Evolutionary conservation across 495 filamentous ascomycete genomes (phyloP), one percentile per base, ranked within the genome.

Genomic region (Mytilinidion resinicola): DNA sequence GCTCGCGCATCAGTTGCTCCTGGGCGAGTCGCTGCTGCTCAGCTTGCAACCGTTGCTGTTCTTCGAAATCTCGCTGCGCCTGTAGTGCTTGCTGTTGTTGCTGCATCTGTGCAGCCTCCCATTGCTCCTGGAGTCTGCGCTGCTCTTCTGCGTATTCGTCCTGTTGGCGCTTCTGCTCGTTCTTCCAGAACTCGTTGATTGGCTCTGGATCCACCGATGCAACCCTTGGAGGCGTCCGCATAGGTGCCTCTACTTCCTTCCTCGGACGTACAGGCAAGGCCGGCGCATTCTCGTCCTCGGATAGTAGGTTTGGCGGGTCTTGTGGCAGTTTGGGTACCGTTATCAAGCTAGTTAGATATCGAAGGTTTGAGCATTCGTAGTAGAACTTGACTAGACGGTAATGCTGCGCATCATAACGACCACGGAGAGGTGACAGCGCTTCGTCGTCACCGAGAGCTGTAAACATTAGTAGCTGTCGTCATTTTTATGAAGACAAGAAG

Each of bases 171-270:
- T 82, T 80, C 57, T 95, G 87, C 69, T 96, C 90, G 64, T 84
- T 91, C 71, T 91, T 91, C 93, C 93, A 98, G 71, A 98, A 98
- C 67, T 97, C 95, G 56, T 86, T 87, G 67, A 98, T 97, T 15
- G 95, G 89, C 66, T 95, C 93, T 7, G 93, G 93, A 64, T 97
- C 93, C n/a, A 68, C 62, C 4, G 75, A 72, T 7, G 85, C 81
- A 3, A 77, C 68, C 50, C 83, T 82, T 1, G 82, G 78, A 11
- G 84, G 85, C 14, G 84, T 81, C 15, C 87, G 87, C 1, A 82
- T 80, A 5, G 82, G 78, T 44, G 86, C 84, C 66, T 87, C 84
- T 47, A 79, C 60, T 52, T 85, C 83, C 70, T 82, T 87, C 9
- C 76, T 67, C 4, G 93, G 93, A 38, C 93, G 83, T 19, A 82